Percentiles rank a stretch among this genome's conserved stretches.
phyloP scores from a whole-genome alignment of 805 yeast genomes.

The Dipodascopsis uninucleata region DNA sequence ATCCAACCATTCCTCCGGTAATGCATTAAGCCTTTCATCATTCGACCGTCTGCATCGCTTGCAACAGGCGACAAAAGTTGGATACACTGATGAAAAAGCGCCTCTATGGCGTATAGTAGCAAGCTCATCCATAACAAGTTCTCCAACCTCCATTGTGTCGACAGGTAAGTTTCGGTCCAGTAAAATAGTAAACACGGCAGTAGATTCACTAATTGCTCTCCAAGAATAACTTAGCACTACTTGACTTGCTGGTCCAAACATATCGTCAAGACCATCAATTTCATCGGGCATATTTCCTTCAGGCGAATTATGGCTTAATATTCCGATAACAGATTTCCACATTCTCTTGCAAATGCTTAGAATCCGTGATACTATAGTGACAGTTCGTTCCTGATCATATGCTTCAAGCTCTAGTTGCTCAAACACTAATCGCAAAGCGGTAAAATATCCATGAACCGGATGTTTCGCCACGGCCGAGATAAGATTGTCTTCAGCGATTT shows the following conservation, averaged over 20 bases:
- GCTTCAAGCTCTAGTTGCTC: conserved; percentile 30
- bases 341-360: too few relatives aligned
- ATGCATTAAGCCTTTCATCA: conserved; percentile 35
- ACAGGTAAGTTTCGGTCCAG: conserved; percentile 36
- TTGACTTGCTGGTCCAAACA: conserved; percentile 40
- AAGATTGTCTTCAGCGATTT: conserved; percentile 38
- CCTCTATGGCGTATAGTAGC: conserved; percentile 82
- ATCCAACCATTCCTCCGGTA: conserved; percentile 57
- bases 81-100: conserved; percentile 84
- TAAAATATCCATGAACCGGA: conserved; percentile 68
- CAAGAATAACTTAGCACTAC: conserved; percentile 65
- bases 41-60: conserved; percentile 43
- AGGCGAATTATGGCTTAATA: conserved; percentile 66
- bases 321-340: conserved; percentile 48
- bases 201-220: conserved; percentile 78
- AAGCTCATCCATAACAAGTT: conserved; percentile 60
- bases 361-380: too few relatives aligned
- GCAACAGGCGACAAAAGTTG: conserved; percentile 70
- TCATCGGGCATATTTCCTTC: conserved; percentile 58
- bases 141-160: conserved; percentile 42
- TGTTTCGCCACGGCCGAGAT: conserved; percentile 45
- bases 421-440: conserved; percentile 51
- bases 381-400: conserved; percentile 12
- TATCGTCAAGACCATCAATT: conserved; percentile 31
- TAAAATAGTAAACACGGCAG: conserved; percentile 49